phyloP scores from a whole-genome alignment of 768 basidiomycete genomes.

The Udeniomyces megalosporus region DNA sequence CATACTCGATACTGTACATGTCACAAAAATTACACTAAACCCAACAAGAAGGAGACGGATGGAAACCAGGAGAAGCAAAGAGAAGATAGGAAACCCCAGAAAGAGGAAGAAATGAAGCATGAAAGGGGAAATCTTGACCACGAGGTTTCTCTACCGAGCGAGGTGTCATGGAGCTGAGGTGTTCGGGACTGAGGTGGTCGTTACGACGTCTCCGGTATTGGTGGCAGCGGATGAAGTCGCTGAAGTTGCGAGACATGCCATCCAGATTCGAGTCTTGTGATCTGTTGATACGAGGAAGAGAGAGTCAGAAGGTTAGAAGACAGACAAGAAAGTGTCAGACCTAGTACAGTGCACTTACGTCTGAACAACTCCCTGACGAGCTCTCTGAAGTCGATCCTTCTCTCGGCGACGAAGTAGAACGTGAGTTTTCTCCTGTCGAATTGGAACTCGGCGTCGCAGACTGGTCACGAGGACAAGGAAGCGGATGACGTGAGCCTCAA shows the following conservation, averaged over 20 bases:
- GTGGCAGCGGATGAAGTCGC: too few relatives aligned
- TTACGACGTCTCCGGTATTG: background rate
- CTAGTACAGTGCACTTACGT: conserved; percentile 46
- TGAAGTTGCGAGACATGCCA: conserved; percentile 54
- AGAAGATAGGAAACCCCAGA: too few relatives aligned
- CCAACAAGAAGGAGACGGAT: too few relatives aligned
- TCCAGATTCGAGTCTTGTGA: too few relatives aligned
- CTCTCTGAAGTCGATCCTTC: conserved; percentile 80
- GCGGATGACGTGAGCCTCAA: background rate
- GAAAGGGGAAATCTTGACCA: too few relatives aligned
- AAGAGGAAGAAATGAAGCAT: too few relatives aligned
- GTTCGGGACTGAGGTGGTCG: background rate
- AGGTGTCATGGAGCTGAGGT: background rate
- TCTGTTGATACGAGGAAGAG: background rate
- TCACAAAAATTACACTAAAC: too few relatives aligned
- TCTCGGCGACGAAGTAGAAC: conserved; percentile 93
- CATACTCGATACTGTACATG: too few relatives aligned
- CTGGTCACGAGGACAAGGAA: background rate
- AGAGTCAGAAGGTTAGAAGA: background rate
- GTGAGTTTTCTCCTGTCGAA: conserved; percentile 85
- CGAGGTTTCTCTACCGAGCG: too few relatives aligned
- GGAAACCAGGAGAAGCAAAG: too few relatives aligned
- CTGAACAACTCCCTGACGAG: conserved; percentile 39
- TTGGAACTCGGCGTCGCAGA: conserved; percentile 34
- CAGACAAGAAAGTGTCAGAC: background rate